phyloP scores from a whole-genome alignment of 2,329 filamentous ascomycete genomes.

The Trichoderma sp. region DNA sequence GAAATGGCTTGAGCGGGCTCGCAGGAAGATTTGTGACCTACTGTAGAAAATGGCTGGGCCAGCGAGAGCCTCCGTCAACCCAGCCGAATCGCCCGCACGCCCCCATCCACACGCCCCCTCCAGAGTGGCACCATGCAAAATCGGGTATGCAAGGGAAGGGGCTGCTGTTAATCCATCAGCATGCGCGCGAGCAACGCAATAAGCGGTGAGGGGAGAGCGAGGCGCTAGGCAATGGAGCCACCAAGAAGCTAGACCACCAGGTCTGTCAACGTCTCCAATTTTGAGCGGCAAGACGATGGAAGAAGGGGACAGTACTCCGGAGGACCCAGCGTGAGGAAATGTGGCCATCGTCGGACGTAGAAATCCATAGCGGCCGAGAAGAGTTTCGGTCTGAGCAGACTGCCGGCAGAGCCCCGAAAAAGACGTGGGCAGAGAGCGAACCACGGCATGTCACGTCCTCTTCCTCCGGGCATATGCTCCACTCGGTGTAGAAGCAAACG shows the following conservation, averaged over 20 bases:
- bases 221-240: conserved; percentile 26
- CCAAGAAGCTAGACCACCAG: conserved; percentile 17
- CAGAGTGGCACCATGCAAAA: conserved; percentile 28
- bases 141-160: conserved; percentile 32
- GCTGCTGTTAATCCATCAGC: conserved; percentile 27
- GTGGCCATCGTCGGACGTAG: conserved; percentile 3
- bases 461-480: conserved; percentile 9
- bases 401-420: conserved; percentile 8
- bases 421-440: conserved; percentile 6
- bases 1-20: conserved; percentile 12
- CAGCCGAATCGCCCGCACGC: conserved; percentile 20
- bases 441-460: conserved; percentile 26
- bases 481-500: conserved; percentile 20
- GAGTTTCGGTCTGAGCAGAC: conserved; percentile 13
- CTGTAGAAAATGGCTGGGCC: conserved; percentile 13
- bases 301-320: conserved; percentile 6
- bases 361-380: conserved; percentile 18
- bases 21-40: conserved; percentile 3
- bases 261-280: neutral
- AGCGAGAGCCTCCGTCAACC: conserved; percentile 4
- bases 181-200: conserved; percentile 25
- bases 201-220: conserved; percentile 30
- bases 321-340: neutral
- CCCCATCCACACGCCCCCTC: conserved; percentile 13
- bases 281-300: conserved; percentile 1